A percentile compares a stretch with the other conserved stretches of the same genome.
These are phyloP conservation scores for Gymnopus androsaceus DNA, from an alignment of 1,284 basidiomycete genomes.

Conservation along the genomic window DNA sequence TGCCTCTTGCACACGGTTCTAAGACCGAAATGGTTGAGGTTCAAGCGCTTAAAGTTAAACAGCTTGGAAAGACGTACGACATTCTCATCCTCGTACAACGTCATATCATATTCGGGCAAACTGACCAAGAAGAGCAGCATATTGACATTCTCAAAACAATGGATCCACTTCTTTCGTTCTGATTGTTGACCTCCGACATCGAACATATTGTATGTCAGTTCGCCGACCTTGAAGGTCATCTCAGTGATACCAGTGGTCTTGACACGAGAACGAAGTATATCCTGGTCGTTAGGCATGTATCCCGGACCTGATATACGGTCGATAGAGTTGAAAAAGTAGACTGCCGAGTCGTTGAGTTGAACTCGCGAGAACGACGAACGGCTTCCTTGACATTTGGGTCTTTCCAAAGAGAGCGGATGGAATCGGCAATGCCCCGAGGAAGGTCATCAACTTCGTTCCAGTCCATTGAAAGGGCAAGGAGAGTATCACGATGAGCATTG, in stretches of 20 bases:
- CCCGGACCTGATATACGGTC: constrained; percentile 66
- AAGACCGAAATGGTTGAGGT: constrained; percentile 1
- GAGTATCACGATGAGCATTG: constrained; percentile 74
- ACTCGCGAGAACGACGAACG: constrained; percentile 85
- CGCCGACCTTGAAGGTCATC: constrained; percentile 91
- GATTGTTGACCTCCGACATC: constrained; percentile 95
- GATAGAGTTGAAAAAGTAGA: constrained; percentile 85
- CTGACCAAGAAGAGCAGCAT: constrained; percentile 93
- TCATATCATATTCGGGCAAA: constrained; percentile 93
- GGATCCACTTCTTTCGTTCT: constrained; percentile 95
- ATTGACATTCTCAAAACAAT: constrained; percentile 96
- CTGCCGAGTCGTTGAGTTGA: constrained; percentile 97
- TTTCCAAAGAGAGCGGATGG: constrained; percentile 83
- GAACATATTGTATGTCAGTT: constrained; percentile 89
- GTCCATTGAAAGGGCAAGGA: constrained; percentile 85
- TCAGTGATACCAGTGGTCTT: constrained; percentile 98
- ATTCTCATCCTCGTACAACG: constrained; percentile 91
- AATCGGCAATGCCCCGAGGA: constrained; percentile 78
- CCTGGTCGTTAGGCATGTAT: constrained; percentile 82
- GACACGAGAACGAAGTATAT: constrained; percentile 86
- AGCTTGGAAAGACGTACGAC: constrained; percentile 62
- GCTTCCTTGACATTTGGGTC: constrained; percentile 86
- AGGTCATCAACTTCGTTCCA: constrained; percentile 83
- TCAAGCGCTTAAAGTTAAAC: constrained; percentile 1
- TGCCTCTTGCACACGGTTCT: constrained; percentile 88